Evolutionary conservation across 2,329 filamentous ascomycete species (phyloP), one percentile per base, ranked within the genome.

Genomic region (Aspergillus sp.): DNA sequence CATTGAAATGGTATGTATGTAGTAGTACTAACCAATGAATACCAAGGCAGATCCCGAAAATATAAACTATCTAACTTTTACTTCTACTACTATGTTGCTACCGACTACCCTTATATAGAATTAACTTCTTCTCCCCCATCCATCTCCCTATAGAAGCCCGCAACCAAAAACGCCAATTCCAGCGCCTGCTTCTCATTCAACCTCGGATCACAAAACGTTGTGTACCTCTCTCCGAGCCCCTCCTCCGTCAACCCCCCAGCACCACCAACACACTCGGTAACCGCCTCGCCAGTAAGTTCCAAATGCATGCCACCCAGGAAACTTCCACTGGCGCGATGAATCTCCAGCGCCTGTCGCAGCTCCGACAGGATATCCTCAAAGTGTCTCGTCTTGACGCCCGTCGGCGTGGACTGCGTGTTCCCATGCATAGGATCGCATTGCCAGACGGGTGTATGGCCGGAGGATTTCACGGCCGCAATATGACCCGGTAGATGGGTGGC

Each of bases 371-470:
- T 96, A 72, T 95, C 90, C 62, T 85, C 85, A 81, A 99, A 99
- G 55, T 90, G 88, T 15, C 95, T 86, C 2, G 95, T 99, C 81
- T 99, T 99, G 78, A 97, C 86, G 25, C 92, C 92, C 0, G 84
- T 79, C 0, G 85, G 83, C 0, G 90, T 93, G 48, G 81, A 80
- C 48, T 82, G 80, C 1, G 84, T 87, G 71, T 88, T 88, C 31
- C 95, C 95, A 77, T 99, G 95, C 95, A 99, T 99, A 21, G 95
- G 95, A 76, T 99, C 95, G 77, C 93, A 98, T 78, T 98, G 95
- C 93, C 93, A 98, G 66, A 97, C 91, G 4, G 96, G 91, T 21
- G 82, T 68, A 70, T 89, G 86, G 0, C 83, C 91, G 57, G 90
- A 93, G 66, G 82, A 82, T 73, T 95, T 89, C 25, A 99, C 93